Evolutionary conservation across 2,329 filamentous ascomycete genomes (phyloP), one percentile per base, ranked within the genome.

Genomic region (Cordyceps javanica): DNA sequence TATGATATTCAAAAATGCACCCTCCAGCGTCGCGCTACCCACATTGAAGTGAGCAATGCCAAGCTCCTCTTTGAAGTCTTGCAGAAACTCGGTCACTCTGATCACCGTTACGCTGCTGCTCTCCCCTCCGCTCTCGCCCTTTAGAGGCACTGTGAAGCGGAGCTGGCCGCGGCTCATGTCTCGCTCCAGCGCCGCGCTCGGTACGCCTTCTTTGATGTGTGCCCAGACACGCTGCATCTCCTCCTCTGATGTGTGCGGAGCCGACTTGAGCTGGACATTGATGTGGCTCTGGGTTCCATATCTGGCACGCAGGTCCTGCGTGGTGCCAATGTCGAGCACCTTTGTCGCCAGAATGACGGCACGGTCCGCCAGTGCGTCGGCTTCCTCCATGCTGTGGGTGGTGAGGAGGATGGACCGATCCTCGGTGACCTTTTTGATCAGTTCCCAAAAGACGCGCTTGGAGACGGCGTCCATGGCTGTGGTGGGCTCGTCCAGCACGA

Each of bases 341-440:
- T 64, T 58, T 2, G 60, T 56, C 10, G 66, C 62, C n/a, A 69
- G 60, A 48, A 68, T 64, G 46, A 61, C 65, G 6, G 89, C 88
- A 1, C 89, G 80, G 41, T 83, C 85, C 0, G 91, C 90, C 0
- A 96, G 78, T 1, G 89, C 89, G 65, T 94, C 90, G 0, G 91
- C 91, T 72, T 96, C 91, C 70, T 96, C 91, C 90, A 96, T 95
- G 45, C 83, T 88, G 69, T 96, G 91, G 0, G 91, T 96, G 10
- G 91, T 96, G 13, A 96, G 80, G 1, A 96, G 77, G 3, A 96
- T 80, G 0, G 86, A 87, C 13, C 91, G 81, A 0, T 89, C 88
- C 0, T 83, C 80, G 0, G 86, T 83, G n/a, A 92, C 64, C 46
- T n/a, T 25, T 5, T 82, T 81, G 1, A 96, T 77, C 0, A 90